Conservation (phyloP, 2,329 filamentous ascomycete genomes). For the Trichoderma sp. region DNA sequence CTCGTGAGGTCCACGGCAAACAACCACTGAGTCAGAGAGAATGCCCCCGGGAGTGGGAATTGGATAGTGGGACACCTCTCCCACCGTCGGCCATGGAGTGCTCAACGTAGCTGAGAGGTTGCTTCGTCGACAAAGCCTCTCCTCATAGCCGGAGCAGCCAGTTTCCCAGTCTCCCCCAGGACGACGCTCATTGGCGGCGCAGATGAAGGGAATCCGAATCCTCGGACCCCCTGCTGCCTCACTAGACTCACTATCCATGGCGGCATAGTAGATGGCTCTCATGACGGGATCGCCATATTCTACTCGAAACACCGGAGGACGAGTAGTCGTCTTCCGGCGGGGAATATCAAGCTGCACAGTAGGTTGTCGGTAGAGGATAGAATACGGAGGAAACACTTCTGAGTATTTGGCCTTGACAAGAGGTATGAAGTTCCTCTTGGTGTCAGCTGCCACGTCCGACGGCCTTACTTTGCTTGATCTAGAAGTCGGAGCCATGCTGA, state of each 20-base stretch:
- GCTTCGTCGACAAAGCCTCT: conserved; percentile 71
- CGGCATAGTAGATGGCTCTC: conserved; percentile 57
- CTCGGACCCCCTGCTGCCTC: conserved; percentile 34
- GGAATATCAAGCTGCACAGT: conserved; percentile 45
- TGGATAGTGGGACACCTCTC: conserved; percentile 60
- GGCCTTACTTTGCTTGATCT: conserved; percentile 37
- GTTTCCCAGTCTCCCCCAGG: conserved; percentile 80
- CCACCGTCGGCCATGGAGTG: conserved; percentile 54
- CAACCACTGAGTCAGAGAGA: conserved; percentile 67
- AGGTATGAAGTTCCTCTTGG: conserved; percentile 69
- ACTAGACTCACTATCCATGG: conserved; percentile 39
- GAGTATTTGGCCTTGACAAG: conserved; percentile 57
- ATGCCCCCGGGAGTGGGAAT: conserved; percentile 69
- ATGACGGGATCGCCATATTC: conserved; percentile 59
- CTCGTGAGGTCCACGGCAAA: conserved; percentile 69
- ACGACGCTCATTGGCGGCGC: conserved; percentile 72
- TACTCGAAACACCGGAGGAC: conserved; percentile 50
- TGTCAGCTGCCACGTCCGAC: conserved; percentile 68
- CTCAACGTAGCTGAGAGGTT: conserved; percentile 68
- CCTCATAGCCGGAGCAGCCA: conserved; percentile 50
- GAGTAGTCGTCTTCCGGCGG: conserved; percentile 35
- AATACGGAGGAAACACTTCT: conserved; percentile 55
- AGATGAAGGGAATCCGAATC: conserved; percentile 62
- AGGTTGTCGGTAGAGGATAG: conserved; percentile 56
- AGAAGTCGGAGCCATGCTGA: conserved; percentile 33